Conservation (phyloP, 768 basidiomycete genomes). For the Astraeus odoratus region DNA sequence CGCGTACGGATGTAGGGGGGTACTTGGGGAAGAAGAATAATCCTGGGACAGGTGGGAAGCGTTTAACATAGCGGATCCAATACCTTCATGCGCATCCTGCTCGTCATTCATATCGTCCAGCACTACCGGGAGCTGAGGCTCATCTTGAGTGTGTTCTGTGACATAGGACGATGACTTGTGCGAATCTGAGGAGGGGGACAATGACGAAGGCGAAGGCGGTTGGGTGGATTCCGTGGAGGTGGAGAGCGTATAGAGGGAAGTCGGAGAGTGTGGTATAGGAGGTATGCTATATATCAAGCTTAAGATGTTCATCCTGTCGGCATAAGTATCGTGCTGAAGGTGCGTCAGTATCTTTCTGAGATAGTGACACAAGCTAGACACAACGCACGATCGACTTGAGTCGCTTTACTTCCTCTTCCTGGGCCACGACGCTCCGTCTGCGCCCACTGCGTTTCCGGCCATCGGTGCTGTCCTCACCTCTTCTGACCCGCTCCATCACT, state of each 20-base stretch:
- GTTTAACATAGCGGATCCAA: slow-evolving; percentile 40
- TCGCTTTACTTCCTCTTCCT: slow-evolving; percentile 83
- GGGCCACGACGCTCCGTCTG: slow-evolving; percentile 77
- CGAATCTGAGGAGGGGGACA: slow-evolving; percentile 40
- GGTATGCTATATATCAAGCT: slow-evolving; percentile 86
- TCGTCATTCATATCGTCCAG: slow-evolving; percentile 23
- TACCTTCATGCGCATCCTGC: slow-evolving; percentile 34
- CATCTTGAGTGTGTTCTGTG: slow-evolving; percentile 33
- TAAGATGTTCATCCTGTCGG: slow-evolving; percentile 89
- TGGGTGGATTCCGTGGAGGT: slow-evolving; percentile 32
- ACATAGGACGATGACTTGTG: slow-evolving; percentile 42
- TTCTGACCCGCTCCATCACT: slow-evolving; percentile 87
- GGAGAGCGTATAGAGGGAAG: slow-evolving; percentile 41
- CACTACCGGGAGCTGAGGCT: slow-evolving; percentile 17
- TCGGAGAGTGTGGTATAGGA: slow-evolving; percentile 58
- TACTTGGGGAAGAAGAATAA: slow-evolving; percentile 13
- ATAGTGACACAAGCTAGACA: slow-evolving; percentile 8
- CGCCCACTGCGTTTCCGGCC: slow-evolving; percentile 52
- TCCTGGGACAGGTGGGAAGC: slow-evolving; percentile 25
- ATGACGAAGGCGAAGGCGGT: slow-evolving; percentile 29
- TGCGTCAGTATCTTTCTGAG: slow-evolving; percentile 12
- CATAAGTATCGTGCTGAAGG: slow-evolving; percentile 86
- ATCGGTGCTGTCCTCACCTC: slow-evolving; percentile 77
- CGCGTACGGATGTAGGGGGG: slow-evolving; percentile 46
- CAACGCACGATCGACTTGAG: slow-evolving; percentile 82